A percentile compares a stretch with the other conserved stretches of the same genome.
phyloP scores from a whole-genome alignment of 371 early-diverging fungal genomes.

The Syncephalastrum sp. region DNA sequence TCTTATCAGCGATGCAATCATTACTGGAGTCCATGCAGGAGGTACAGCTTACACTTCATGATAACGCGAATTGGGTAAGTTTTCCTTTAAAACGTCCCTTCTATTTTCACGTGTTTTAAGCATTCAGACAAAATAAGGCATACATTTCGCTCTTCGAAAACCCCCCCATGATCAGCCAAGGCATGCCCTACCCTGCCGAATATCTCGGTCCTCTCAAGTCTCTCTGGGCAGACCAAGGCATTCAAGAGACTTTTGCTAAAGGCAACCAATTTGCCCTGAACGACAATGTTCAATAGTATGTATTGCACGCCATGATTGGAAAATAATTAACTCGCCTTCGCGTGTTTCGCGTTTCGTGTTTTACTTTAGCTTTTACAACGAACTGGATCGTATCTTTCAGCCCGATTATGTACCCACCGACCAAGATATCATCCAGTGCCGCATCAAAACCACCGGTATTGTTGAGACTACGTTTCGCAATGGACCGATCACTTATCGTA shows the following conservation, averaged over 20 bases:
- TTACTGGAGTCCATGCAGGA: slow-evolving; percentile 83
- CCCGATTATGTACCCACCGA: slow-evolving; percentile 82
- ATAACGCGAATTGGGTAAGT: slow-evolving; percentile 56
- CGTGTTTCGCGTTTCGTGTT: not conserved
- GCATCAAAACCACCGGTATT: slow-evolving; percentile 53
- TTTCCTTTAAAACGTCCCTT: slow-evolving; percentile 12
- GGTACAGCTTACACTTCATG: slow-evolving; percentile 61
- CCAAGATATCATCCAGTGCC: slow-evolving; percentile 83
- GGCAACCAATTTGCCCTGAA: slow-evolving; percentile 82
- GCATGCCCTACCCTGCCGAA: slow-evolving; percentile 65
- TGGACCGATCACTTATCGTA: slow-evolving; percentile 74
- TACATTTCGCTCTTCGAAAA: slow-evolving; percentile 30
- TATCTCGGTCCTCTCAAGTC: slow-evolving; percentile 69
- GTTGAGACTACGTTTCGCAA: slow-evolving; percentile 84
- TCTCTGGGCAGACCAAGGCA: slow-evolving; percentile 74
- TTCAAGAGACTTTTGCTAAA: slow-evolving; percentile 63
- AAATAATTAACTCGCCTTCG: not conserved
- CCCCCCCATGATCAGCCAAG: slow-evolving; percentile 47
- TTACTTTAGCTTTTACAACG: slow-evolving; percentile 74
- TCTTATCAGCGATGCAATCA: slow-evolving; percentile 81
- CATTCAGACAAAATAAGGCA: slow-evolving; percentile 12
- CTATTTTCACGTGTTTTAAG: not conserved
- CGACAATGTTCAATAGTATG: slow-evolving; percentile 78
- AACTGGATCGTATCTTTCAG: slow-evolving; percentile 75
- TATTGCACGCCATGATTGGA: slow-evolving; percentile 1